These are phyloP conservation scores for Pilasporangium apinafurcum DNA, from an alignment of 352 stramenopile genomes.

Conservation along the genomic window DNA sequence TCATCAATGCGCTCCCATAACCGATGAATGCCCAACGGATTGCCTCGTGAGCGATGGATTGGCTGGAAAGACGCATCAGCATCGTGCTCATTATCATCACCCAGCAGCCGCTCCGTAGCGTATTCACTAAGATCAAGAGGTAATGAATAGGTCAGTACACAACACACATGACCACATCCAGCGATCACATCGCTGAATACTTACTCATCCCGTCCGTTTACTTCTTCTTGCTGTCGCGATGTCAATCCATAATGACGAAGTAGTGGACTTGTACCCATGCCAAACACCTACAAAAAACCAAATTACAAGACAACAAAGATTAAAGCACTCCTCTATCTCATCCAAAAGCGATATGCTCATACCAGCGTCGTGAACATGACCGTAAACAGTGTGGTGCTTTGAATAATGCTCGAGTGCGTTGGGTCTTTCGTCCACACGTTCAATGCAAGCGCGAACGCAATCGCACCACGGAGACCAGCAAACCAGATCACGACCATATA, in stretches of 20 bases:
- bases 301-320: background rate
- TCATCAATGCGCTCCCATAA: constrained; percentile 63
- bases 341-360: too few species aligned
- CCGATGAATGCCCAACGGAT: constrained; percentile 42
- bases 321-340: background rate
- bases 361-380: constrained; percentile 80
- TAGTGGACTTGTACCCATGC: constrained; percentile 65
- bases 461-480: constrained; percentile 88
- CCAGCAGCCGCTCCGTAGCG: constrained; percentile 46
- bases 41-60: constrained; percentile 23
- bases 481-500: constrained; percentile 91
- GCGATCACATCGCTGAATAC: too few species aligned
- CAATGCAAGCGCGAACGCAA: constrained; percentile 85
- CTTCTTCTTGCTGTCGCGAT: constrained; percentile 24
- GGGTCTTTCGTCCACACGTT: constrained; percentile 59
- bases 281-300: constrained; percentile 41
- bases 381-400: constrained; percentile 74
- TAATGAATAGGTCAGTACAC: constrained; percentile 1
- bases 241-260: constrained; percentile 52
- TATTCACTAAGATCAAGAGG: constrained; percentile 18
- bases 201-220: constrained; percentile 40
- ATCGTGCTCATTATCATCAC: constrained; percentile 40
- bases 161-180: background rate
- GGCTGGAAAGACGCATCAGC: constrained; percentile 39
- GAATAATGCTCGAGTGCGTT: constrained; percentile 58